Base-by-base conservation (phyloP, 140 eudicot species). In the Bidens hawaiensis region DNA sequence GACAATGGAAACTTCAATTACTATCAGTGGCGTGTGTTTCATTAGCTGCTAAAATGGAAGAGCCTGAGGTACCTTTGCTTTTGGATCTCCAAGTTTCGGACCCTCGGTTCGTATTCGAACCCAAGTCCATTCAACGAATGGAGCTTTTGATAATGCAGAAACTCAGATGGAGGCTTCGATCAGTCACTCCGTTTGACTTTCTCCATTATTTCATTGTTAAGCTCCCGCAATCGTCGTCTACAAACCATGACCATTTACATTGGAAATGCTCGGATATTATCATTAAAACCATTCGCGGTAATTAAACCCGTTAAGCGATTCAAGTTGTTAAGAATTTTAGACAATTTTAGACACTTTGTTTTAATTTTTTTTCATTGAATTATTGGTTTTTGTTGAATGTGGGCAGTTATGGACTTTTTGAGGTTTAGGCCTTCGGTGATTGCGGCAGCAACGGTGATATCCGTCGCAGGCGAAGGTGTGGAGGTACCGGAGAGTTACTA, bases 21-120 rank as follows among this genome's bases (percentile, higher is more conserved):
- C 49, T 85, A 60, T 64, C 94, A 4, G 83, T 76, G 46, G 83
- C 94, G 25, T 85, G 88, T 67, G 55, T 85, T 11, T 78, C 94
- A 1, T 50, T 85, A 28, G 94, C 94, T 33, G 88, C 85, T 27
- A 85, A 85, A 81, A 72, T 85, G 85, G 83, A 85, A 53, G 94
- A 85, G 33, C 49, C 59, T 6, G 47, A 69, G 12, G 81, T 78
- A 13, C 94, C 94, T 0, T 40, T 69, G 51, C 74, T 85, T 1
- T 21, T 76, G 14, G 94, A 85, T 69, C 74, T 85, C 38, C 94
- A 85, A 70, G 52, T 76, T 50, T 60, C 65, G 61, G 81, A 60
- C 60, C 78, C 78, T 56, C 68, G 64, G 0, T 75, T 63, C 16
- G 49, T 84, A 11, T 84, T 84, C 46, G 87, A 75, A 51, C 73